Conservation (phyloP, 2,329 filamentous ascomycete genomes). For the Trichoderma sp. region DNA sequence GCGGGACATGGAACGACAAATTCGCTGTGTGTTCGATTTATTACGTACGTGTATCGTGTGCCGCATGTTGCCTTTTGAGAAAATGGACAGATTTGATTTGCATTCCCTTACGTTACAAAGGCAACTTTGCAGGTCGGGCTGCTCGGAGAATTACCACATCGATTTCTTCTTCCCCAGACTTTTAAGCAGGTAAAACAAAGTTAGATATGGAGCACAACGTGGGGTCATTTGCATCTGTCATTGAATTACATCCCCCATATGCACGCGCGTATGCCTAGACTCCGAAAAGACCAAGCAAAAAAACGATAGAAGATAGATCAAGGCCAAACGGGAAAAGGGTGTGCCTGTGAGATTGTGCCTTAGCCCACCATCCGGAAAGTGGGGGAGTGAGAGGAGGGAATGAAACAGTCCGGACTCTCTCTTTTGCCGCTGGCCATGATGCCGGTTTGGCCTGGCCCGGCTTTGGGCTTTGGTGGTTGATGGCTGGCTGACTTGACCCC, state of each 20-base stretch:
- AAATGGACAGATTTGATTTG: not conserved
- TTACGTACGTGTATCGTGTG: not conserved
- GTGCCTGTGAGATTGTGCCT: not conserved
- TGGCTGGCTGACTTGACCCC: not conserved
- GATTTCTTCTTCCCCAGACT: constrained; percentile 10
- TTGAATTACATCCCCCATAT: not conserved
- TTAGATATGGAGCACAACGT: constrained; percentile 15
- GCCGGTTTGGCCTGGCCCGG: not conserved
- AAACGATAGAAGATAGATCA: not conserved
- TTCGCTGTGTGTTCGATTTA: not conserved
- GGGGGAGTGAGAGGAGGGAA: not conserved
- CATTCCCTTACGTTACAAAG: not conserved
- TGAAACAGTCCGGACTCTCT: not conserved
- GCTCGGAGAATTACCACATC: constrained; percentile 16
- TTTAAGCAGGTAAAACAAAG: not conserved
- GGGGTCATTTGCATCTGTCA: constrained; percentile 13
- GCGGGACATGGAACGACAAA: not conserved
- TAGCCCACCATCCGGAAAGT: not conserved
- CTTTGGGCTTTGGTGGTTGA: constrained; percentile 9
- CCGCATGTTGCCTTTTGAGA: not conserved
- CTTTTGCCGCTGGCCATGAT: constrained; percentile 2
- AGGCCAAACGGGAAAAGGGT: not conserved
- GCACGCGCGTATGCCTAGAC: not conserved
- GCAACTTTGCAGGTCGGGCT: not conserved
- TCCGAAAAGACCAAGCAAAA: not conserved